Percentiles rank a stretch among this genome's conserved stretches.
Evolutionary conservation across 2,329 filamentous ascomycete genomes (phyloP).

Genomic region (Bipolaris bicolor): DNA sequence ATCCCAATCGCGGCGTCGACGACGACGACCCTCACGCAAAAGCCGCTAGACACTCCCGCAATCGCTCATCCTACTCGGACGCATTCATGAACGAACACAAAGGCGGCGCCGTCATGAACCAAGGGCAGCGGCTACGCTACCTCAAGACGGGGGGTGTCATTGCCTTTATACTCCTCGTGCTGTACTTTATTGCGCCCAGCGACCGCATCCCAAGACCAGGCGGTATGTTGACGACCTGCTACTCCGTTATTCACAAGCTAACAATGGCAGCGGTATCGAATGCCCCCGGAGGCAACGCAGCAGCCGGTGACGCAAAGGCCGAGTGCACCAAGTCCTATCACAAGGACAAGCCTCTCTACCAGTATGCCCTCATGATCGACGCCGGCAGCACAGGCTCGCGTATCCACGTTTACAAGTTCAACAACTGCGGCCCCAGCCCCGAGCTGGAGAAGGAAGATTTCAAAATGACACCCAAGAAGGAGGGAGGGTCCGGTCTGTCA

Average conservation of each 20-base stretch:
- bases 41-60: constrained; percentile 50
- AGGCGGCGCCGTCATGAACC: constrained; percentile 63
- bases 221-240: constrained; percentile 24
- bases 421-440: constrained; percentile 95
- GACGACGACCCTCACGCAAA: constrained; percentile 55
- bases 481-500: constrained; percentile 80
- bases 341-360: constrained; percentile 88
- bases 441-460: constrained; percentile 93
- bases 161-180: constrained; percentile 62
- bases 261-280: constrained; percentile 23
- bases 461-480: constrained; percentile 86
- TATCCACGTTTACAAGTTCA: constrained; percentile 99
- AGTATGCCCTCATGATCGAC: constrained; percentile 99
- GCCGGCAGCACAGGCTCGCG: constrained; percentile 96
- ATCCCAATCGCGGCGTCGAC: constrained; percentile 39
- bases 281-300: constrained; percentile 49
- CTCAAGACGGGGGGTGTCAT: constrained; percentile 68
- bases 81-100: constrained; percentile 54
- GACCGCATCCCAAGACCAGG: constrained; percentile 34
- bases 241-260: neutral
- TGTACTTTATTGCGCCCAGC: constrained; percentile 61
- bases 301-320: constrained; percentile 65
- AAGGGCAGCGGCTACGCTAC: constrained; percentile 65
- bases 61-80: constrained; percentile 44
- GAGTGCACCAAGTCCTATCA: constrained; percentile 85